Percentiles rank a stretch among this genome's conserved stretches.
phyloP scores from a whole-genome alignment of 1,284 basidiomycete genomes.

The Pseudozyma thailandica region DNA sequence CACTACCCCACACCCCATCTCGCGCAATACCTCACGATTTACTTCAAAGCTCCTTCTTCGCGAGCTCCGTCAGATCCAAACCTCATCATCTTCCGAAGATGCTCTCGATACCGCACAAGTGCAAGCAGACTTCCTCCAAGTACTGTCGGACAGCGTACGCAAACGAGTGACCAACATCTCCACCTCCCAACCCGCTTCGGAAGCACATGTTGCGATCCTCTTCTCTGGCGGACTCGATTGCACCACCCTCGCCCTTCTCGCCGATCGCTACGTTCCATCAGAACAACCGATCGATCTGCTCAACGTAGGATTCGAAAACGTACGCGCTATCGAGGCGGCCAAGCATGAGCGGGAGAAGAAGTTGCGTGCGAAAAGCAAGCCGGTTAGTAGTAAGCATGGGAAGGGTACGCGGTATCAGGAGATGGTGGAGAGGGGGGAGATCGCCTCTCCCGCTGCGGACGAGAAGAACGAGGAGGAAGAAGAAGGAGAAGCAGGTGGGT shows the following conservation, averaged over 20 bases:
- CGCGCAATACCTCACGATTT: constrained; percentile 10
- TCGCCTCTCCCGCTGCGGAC: background rate
- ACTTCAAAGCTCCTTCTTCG: constrained; percentile 19
- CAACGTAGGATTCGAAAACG: constrained; percentile 96
- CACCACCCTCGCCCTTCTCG: constrained; percentile 81
- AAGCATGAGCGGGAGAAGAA: constrained; percentile 53
- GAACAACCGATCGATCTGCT: constrained; percentile 83
- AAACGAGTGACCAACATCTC: constrained; percentile 70
- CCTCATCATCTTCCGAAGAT: background rate
- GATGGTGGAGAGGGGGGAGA: background rate
- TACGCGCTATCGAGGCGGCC: constrained; percentile 73
- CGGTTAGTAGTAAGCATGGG: constrained; percentile 1
- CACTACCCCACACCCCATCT: background rate
- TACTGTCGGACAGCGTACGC: constrained; percentile 69
- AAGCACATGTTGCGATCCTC: constrained; percentile 78
- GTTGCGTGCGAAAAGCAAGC: constrained; percentile 13
- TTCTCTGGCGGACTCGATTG: constrained; percentile 98
- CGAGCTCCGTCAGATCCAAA: constrained; percentile 27
- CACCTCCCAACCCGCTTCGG: constrained; percentile 17
- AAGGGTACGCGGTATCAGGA: background rate
- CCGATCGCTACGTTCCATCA: constrained; percentile 74
- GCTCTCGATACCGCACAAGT: background rate
- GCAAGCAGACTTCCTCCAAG: constrained; percentile 62
- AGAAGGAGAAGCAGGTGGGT: background rate
- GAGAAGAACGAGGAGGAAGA: constrained; percentile 1